Base-by-base conservation (phyloP, 1,284 basidiomycete species). In the Tilletiopsis washingtonensis region DNA sequence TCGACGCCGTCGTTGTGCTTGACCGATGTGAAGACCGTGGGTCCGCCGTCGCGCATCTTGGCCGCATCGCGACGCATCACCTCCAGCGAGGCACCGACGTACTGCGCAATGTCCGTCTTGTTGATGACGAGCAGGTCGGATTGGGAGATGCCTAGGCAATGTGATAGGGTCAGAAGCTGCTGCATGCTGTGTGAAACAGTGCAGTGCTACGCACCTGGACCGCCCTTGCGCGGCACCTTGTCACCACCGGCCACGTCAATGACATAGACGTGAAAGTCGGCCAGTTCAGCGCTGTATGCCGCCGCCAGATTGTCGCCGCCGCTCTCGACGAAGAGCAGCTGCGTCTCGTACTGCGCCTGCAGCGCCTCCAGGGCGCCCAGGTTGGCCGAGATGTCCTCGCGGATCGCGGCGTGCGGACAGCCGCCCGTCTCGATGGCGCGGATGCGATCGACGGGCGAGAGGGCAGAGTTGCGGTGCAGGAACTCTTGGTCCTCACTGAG, bases 211-310 rank as follows among this genome's bases (percentile, higher is more conserved):
- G 15, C 29, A 12, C 93, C 93, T 1, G 93, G 93, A 1, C 93
- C 93, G 5, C 94, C 93, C 77, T 98, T 98, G 26, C 93, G 80
- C 9, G 93, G 93, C 57, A 98, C 93, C 76, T 98, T 98, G 77
- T 98, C 94, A 0, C 93, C 93, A 23, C 93, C 93, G 77, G 78
- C 76, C 7, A 81, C 80, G 57, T 81, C 80, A 53, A 81, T 81
- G 62, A 78, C 62, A 43, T 71, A 71, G 15, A 70, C 46, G 73
- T 97, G 96, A 73, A 91, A 97, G 74, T 98, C 93, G 9, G 94
- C 91, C 41, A 98, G 77, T 74, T 98, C 93, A 52, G 91, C 80
- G 40, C 87, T 91, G 75, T 96, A 97, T 75, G 94, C 94, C 4
- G 93, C 93, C 7, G 79, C 91, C 7, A 97, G 79, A 73, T 97